These are phyloP conservation scores for Mucor ambiguus DNA, from an alignment of 371 early-diverging fungal species.

Conservation along the genomic window DNA sequence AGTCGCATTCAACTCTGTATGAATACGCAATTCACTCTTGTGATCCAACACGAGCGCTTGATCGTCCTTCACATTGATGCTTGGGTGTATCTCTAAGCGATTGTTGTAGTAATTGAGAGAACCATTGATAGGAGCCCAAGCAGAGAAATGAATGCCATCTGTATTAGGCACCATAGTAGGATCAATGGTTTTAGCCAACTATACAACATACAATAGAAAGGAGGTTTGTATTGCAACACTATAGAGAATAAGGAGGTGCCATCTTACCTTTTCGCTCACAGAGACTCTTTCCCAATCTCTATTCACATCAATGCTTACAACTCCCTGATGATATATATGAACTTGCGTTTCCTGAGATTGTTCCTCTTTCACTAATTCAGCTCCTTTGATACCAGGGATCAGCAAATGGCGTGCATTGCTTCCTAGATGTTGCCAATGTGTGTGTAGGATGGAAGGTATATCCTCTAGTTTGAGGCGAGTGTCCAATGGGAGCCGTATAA, in stretches of 20 bases:
- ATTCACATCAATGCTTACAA: slow-evolving; percentile 30
- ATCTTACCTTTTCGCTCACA: slow-evolving; percentile 38
- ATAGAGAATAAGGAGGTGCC: background rate
- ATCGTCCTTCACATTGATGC: slow-evolving; percentile 16
- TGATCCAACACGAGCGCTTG: slow-evolving; percentile 14
- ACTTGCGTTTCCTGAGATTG: slow-evolving; percentile 14
- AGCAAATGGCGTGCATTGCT: slow-evolving; percentile 19
- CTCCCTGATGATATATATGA: slow-evolving; percentile 29
- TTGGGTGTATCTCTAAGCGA: slow-evolving; percentile 22
- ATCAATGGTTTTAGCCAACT: slow-evolving; percentile 28
- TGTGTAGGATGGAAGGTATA: slow-evolving; percentile 21
- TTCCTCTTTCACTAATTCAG: slow-evolving; percentile 27
- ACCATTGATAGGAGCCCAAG: slow-evolving; percentile 31
- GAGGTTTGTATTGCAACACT: background rate
- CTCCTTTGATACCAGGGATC: slow-evolving; percentile 31
- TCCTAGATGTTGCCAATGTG: slow-evolving; percentile 14
- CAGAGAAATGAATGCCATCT: slow-evolving; percentile 14
- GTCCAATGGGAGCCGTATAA: slow-evolving; percentile 29
- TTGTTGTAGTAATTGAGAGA: slow-evolving; percentile 31
- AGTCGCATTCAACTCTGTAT: slow-evolving; percentile 22
- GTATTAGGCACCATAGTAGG: slow-evolving; percentile 16
- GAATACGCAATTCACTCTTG: slow-evolving; percentile 13
- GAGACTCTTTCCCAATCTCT: slow-evolving; percentile 38
- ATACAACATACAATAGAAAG: background rate
- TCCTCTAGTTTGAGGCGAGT: slow-evolving; percentile 29